Evolutionary conservation across 306 rosid species (phyloP).

Genomic region (Cicer bijugum): DNA sequence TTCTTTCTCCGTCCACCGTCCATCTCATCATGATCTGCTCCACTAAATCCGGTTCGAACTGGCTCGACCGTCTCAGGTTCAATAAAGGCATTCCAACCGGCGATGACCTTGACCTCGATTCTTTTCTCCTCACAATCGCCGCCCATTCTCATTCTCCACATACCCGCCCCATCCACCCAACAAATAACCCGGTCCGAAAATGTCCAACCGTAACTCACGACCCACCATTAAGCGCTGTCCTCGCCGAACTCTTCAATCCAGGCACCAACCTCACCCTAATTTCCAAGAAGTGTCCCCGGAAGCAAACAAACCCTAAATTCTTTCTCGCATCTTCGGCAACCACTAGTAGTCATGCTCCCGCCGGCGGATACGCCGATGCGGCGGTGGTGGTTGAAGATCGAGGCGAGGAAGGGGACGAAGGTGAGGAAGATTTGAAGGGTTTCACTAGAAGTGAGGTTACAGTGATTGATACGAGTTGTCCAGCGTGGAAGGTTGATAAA

Average conservation of each 20-base stretch:
- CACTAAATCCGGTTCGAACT: constrained; percentile 66
- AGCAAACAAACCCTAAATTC: constrained; percentile 78
- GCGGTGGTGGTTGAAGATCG: constrained; percentile 20
- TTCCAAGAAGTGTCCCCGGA: constrained; percentile 66
- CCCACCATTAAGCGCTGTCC: constrained; percentile 54
- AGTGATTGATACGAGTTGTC: constrained; percentile 80
- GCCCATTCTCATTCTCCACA: constrained; percentile 47
- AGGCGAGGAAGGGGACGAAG: constrained; percentile 41
- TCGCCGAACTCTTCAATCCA: constrained; percentile 75
- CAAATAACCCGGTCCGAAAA: constrained; percentile 12
- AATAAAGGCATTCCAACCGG: constrained; percentile 74
- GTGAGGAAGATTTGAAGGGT: constrained; percentile 65
- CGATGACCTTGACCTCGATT: constrained; percentile 65
- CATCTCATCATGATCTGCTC: constrained; percentile 66
- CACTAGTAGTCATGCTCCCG: constrained; percentile 25
- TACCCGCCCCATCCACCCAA: constrained; percentile 19
- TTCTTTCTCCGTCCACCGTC: constrained; percentile 21
- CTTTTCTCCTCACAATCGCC: constrained; percentile 55
- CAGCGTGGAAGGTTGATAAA: constrained; percentile 79
- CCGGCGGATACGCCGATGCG: constrained; percentile 24
- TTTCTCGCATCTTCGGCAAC: constrained; percentile 45
- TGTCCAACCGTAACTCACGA: constrained; percentile 21
- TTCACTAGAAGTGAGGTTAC: constrained; percentile 88
- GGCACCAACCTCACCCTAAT: constrained; percentile 48
- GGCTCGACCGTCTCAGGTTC: constrained; percentile 95